A percentile compares a stretch with the other conserved stretches of the same genome.
phyloP scores from a whole-genome alignment of 2,329 filamentous ascomycete species.

The Neofusicoccum parvum region DNA sequence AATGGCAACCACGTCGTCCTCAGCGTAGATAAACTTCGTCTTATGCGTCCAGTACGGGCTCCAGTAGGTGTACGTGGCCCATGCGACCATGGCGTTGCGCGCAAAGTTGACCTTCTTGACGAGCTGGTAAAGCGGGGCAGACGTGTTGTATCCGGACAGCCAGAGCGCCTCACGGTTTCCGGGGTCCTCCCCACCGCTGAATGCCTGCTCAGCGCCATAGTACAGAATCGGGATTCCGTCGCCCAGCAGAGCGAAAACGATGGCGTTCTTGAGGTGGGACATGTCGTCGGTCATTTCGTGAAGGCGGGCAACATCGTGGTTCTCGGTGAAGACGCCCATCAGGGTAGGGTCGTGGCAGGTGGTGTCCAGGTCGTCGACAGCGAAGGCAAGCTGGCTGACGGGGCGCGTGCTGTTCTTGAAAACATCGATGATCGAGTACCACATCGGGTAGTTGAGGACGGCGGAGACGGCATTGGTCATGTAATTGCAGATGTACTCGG shows the following conservation, averaged over 20 bases:
- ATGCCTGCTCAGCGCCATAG: constrained; percentile 43
- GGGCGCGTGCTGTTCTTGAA: constrained; percentile 35
- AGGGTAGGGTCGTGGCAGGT: constrained; percentile 38
- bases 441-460: constrained; percentile 62
- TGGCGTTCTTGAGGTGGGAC: constrained; percentile 40
- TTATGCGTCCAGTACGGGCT: constrained; percentile 14
- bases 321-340: constrained; percentile 42
- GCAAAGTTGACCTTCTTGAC: constrained; percentile 13
- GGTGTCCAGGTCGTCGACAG: constrained; percentile 36
- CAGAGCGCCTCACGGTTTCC: constrained; percentile 46
- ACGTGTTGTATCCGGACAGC: constrained; percentile 39
- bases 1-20: background rate
- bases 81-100: background rate
- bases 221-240: constrained; percentile 45
- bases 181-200: constrained; percentile 40
- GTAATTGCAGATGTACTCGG: constrained; percentile 56
- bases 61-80: constrained; percentile 7
- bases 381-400: constrained; percentile 37
- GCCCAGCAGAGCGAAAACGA: constrained; percentile 41
- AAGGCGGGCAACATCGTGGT: constrained; percentile 45
- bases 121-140: constrained; percentile 17
- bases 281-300: constrained; percentile 39
- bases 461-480: constrained; percentile 56
- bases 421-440: constrained; percentile 42
- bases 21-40: background rate